Evolutionary conservation across 768 basidiomycete genomes (phyloP).

Genomic region (Kwoniella europaea): DNA sequence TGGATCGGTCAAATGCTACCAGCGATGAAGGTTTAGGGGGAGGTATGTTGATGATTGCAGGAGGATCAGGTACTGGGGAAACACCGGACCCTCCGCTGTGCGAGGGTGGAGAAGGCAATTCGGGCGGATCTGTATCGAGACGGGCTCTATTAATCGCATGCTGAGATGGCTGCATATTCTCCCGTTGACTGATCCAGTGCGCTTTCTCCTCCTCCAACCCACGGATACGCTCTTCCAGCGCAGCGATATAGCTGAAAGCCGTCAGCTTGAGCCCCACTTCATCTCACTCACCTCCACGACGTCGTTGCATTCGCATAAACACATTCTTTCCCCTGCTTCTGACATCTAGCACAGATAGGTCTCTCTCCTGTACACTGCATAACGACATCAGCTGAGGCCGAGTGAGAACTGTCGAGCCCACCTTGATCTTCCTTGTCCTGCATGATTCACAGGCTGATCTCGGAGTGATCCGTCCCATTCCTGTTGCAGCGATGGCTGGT

Average conservation of each 20-base stretch:
- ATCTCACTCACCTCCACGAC: slow-evolving; percentile 5
- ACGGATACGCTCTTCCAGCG: slow-evolving; percentile 9
- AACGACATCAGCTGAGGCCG: background rate
- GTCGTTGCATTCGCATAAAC: slow-evolving; percentile 17
- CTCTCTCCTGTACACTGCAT: slow-evolving; percentile 22
- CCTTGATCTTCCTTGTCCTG: slow-evolving; percentile 25
- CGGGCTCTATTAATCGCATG: background rate
- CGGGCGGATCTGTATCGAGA: background rate
- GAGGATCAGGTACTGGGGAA: background rate
- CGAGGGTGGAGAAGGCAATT: background rate
- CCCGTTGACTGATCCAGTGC: background rate
- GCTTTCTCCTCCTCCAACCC: slow-evolving; percentile 7
- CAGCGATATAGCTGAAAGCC: slow-evolving; percentile 3
- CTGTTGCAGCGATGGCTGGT: slow-evolving; percentile 5
- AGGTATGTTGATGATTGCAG: background rate
- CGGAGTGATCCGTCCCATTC: slow-evolving; percentile 15
- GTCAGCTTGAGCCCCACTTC: background rate
- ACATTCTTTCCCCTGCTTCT: slow-evolving; percentile 16
- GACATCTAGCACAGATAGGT: slow-evolving; percentile 23
- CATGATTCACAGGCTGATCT: slow-evolving; percentile 24
- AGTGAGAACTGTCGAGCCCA: background rate
- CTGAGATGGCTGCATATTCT: background rate
- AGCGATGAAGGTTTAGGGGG: background rate
- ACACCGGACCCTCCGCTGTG: background rate
- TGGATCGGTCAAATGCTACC: background rate